phyloP scores from a whole-genome alignment of 139 green algal genomes.

The Volvox africanus region DNA sequence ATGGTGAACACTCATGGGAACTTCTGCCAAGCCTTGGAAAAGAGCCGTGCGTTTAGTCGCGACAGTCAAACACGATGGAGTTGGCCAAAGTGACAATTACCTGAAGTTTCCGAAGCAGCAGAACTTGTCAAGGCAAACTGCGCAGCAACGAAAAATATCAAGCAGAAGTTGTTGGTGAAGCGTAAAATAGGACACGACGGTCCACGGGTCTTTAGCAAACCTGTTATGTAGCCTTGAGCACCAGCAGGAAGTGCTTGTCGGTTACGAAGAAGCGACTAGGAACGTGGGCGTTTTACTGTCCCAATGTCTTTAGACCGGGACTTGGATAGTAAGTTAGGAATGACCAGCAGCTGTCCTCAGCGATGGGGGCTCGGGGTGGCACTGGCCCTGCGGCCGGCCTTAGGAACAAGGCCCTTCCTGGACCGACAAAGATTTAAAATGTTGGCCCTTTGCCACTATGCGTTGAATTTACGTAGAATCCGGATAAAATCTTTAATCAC shows the following conservation, averaged over 20 bases:
- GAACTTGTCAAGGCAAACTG: too few relatives aligned
- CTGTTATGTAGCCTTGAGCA: background rate
- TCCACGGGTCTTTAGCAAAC: constrained; percentile 11
- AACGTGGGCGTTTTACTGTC: background rate
- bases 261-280: constrained; percentile 15
- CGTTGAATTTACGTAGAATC: too few relatives aligned
- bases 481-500: too few relatives aligned
- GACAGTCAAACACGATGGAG: background rate
- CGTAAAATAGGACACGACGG: background rate
- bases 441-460: too few relatives aligned
- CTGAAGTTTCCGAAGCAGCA: background rate
- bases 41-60: background rate
- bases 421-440: too few relatives aligned
- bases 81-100: background rate
- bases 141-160: background rate
- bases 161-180: background rate
- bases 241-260: background rate
- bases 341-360: background rate
- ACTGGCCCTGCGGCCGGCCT: too few relatives aligned
- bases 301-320: background rate
- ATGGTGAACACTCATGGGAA: too few relatives aligned
- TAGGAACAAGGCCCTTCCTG: too few relatives aligned
- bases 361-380: too few relatives aligned
- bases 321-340: background rate
- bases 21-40: too few relatives aligned